A percentile compares a stretch with the other conserved stretches of the same genome.
Conservation (phyloP, 305 asterid species). For the Salvia sclarea region DNA sequence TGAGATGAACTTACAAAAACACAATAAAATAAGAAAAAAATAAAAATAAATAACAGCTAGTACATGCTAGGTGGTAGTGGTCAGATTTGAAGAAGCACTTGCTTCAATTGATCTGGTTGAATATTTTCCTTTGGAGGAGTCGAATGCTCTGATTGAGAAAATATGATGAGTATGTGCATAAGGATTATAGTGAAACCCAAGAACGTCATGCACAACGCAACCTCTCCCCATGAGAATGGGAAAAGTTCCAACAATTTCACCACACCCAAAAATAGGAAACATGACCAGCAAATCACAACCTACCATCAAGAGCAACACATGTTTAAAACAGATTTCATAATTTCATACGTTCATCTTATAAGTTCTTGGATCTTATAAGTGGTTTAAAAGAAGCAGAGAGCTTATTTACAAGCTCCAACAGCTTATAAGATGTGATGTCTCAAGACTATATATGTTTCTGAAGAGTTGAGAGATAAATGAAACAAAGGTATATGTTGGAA, state of each 20-base stretch:
- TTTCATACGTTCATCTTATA: no score
- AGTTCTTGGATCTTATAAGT: no score
- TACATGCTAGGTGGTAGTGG: not conserved
- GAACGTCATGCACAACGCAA: slow-evolving; percentile 52
- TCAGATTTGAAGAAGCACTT: slow-evolving; percentile 52
- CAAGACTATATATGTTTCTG: no score
- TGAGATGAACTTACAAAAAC: not conserved
- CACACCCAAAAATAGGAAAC: slow-evolving; percentile 44
- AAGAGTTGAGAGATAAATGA: no score
- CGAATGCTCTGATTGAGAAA: slow-evolving; percentile 68
- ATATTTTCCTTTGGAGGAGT: slow-evolving; percentile 40
- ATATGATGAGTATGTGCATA: slow-evolving; percentile 70
- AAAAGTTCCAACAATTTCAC: slow-evolving; percentile 50
- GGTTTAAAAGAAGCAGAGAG: no score
- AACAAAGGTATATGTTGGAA: no score
- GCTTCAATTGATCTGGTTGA: slow-evolving; percentile 45
- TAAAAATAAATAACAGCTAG: not conserved
- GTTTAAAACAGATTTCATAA: slow-evolving; percentile 14
- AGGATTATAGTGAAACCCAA: slow-evolving; percentile 55
- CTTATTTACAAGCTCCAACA: no score
- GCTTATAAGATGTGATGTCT: no score
- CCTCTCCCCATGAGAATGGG: slow-evolving; percentile 68
- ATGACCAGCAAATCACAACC: slow-evolving; percentile 72
- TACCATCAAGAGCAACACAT: slow-evolving; percentile 30
- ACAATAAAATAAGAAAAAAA: not conserved